phyloP scores from a whole-genome alignment of 164 flowering plant genomes.

The grape (Vitis vinifera) region DNA sequence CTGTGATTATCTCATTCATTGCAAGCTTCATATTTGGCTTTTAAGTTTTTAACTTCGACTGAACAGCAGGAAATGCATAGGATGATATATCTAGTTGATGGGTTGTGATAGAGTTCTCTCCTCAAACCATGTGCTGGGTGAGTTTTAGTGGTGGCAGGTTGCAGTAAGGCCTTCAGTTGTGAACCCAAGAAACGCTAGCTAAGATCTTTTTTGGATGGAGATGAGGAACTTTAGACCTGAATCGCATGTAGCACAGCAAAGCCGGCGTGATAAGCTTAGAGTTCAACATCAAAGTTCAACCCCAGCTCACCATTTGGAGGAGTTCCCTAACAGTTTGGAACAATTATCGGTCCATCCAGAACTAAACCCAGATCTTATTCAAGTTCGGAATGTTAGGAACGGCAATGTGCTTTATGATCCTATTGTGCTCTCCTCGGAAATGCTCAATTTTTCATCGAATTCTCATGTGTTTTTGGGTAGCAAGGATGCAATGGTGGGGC shows the following conservation, averaged over 20 bases:
- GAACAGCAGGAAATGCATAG: too few species aligned
- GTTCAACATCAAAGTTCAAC: constrained; percentile 30
- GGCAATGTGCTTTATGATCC: constrained; percentile 29
- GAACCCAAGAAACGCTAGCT: too few species aligned
- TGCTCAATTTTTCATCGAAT: constrained; percentile 27
- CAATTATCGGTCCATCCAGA: constrained; percentile 19
- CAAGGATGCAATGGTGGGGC: constrained; percentile 17
- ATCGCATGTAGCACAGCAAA: constrained; percentile 72
- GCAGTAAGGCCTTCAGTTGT: neutral
- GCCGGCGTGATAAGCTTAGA: constrained; percentile 70
- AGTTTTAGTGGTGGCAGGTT: neutral
- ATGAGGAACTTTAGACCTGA: constrained; percentile 45
- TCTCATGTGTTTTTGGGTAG: constrained; percentile 13
- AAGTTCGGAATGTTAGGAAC: constrained; percentile 21
- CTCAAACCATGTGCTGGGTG: neutral
- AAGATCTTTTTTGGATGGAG: constrained; percentile 22
- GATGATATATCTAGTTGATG: neutral
- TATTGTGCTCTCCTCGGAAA: constrained; percentile 29
- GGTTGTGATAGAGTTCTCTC: neutral
- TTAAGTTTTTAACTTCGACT: too few species aligned
- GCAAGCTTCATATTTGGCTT: too few species aligned
- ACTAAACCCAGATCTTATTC: constrained; percentile 28
- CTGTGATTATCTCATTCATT: too few species aligned
- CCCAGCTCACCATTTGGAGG: constrained; percentile 10
- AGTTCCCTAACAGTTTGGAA: constrained; percentile 19